Base-by-base conservation (phyloP, 2,329 filamentous ascomycete genomes). In the Tricladium varicosporioides region DNA sequence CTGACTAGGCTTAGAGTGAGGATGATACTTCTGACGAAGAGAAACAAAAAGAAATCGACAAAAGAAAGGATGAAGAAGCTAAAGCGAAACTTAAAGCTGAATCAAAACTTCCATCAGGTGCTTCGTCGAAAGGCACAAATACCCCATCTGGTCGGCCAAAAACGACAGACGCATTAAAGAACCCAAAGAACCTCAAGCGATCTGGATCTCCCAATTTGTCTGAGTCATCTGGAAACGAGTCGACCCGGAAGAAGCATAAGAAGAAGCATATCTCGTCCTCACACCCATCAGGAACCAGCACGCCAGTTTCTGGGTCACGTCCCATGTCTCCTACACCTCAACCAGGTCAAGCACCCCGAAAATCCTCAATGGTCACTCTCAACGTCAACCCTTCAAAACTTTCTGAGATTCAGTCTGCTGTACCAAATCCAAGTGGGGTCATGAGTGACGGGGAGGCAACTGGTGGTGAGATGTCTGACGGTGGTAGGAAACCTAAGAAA, bases 141-240 rank as follows among this genome's bases (percentile, higher is more conserved):
- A 88, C 86, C 2, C 85, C 86, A 1, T 85, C 80, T 32, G 82
- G 82, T 40, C 78, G 80, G 32, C 73, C 75, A 43, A 83, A 83
- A 63, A 75, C 79, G 61, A 71, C 69, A 4, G 79, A 84, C 64
- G 67, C 78, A 14, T 65, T 77, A 53, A 82, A 81, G 67, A 80
- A 80, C 61, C 68, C 70, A 2, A 69, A 81, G 32, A 72, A 73
- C 32, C 81, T 93, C 52, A 97, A 97, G 76, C 86, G 93, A 31
- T 82, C 90, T 32, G 91, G 92, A 15, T 96, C 92, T 14, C 91
- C 92, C 2, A 88, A 92, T 62, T 80, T 89, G 32, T 97, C 70
- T 0, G 93, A 97, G 70, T 91, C 91, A 9, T 96, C 91, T 70
- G 93, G 91, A 53, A 95, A 92, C 65, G 93, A 97, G 71, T 93